Percentiles rank a stretch among this genome's conserved stretches.
Evolutionary conservation across 1,139 yeast genomes (phyloP).

Genomic region (Nadsonia commutata): DNA sequence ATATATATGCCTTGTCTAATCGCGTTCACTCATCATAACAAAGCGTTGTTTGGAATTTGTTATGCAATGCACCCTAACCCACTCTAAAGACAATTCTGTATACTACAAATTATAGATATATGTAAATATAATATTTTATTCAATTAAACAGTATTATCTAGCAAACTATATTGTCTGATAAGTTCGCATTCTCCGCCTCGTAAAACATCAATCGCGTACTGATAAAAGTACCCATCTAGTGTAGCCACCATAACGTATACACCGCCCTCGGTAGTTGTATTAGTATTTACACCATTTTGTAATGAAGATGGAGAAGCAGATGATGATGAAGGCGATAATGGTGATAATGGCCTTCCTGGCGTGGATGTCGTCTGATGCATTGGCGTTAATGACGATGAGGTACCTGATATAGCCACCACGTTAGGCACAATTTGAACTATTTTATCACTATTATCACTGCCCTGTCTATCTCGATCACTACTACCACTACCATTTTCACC

Average conservation of each 20-base stretch:
- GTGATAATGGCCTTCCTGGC: conserved; percentile 10
- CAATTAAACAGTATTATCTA: conserved; percentile 12
- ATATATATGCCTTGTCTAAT: too few species aligned
- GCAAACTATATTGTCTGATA: conserved; percentile 46
- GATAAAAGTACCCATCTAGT: conserved; percentile 74
- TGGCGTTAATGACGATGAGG: too few species aligned
- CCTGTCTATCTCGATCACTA: conserved; percentile 1
- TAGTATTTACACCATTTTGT: not conserved
- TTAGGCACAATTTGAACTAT: too few species aligned
- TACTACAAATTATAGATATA: too few species aligned
- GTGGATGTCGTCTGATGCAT: conserved; percentile 1
- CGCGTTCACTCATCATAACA: too few species aligned
- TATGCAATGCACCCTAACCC: too few species aligned
- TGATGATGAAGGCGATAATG: conserved; percentile 2
- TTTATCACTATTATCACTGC: conserved; percentile 9
- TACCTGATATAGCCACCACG: too few species aligned
- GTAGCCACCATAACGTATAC: conserved; percentile 66
- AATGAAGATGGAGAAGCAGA: not conserved
- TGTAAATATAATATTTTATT: too few species aligned
- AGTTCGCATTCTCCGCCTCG: conserved; percentile 89
- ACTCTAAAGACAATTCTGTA: too few species aligned
- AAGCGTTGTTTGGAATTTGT: too few species aligned
- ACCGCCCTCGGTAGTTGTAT: not conserved
- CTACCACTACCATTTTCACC: conserved; percentile 9
- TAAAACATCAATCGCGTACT: conserved; percentile 74